Base-by-base conservation (phyloP, 106 monocot species). In the Vanilla planifolia region DNA sequence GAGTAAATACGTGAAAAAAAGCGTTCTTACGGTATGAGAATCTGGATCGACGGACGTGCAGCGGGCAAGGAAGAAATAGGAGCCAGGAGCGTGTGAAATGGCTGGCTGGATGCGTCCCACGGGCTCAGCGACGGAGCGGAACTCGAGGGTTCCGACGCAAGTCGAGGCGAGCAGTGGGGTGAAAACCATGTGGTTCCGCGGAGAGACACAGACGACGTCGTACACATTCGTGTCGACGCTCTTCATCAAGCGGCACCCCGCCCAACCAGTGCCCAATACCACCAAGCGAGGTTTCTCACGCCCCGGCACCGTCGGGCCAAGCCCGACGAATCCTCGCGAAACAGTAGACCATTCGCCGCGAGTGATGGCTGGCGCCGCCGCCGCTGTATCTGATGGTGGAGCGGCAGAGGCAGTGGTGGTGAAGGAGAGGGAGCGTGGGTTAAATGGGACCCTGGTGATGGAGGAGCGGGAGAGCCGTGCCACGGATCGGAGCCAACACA, bases 161-260 rank as follows among this genome's bases (percentile, higher is more conserved):
- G 94, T 94, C 53, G 94, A 94, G 46, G 94, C 89, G 33, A 94
- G 80, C 40, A 94, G 89, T 35, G 94, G 94, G 8, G 94, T 94
- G 80, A 94, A 94, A 6, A 94, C 94, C 94, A 94, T 94, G 80
- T 94, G 94, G 51, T 94, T 94, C 19, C 94, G 55, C 30, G 94
- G 94, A 4, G 94, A 86, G 8, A 95, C 66, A 74, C 94, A 95
- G 60, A 95, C 89, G n/a, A 95, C 86, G 62, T 95, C 94, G 66
- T 95, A 95, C 13, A 78, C 14, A 14, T 47, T 26, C 6, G 94
- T 86, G 73, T 89, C 86, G 57, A 95, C 73, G n/a, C 66, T 73
- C 72, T 89, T 95, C 89, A 95, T 89, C 44, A 95, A 61, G 43
- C 94, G 73, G 72, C 86, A 86, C 5, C 75, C 94, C 19, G 89